Base-by-base conservation (phyloP, 2,329 filamentous ascomycete genomes). In the Colletotrichum shisoi region DNA sequence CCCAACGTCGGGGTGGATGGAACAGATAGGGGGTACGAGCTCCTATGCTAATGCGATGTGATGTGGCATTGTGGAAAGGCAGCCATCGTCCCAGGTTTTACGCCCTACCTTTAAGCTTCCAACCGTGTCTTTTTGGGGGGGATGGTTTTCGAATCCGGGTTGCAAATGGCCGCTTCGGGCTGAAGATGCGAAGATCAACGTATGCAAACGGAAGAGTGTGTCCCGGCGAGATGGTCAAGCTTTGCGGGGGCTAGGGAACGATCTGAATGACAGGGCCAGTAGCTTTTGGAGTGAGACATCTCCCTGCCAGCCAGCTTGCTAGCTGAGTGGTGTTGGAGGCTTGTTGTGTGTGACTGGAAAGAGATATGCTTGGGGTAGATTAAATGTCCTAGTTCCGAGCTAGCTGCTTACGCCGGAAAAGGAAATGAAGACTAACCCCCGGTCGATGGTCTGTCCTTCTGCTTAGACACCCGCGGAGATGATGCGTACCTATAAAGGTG, bases 401-500 rank as follows among this genome's bases (percentile, higher is more conserved):
- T 34, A 34, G 31, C 3, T 34, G 31, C 2, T 0, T 42, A 19
- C 53, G 46, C 62, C 53, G 60, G 60, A 64, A 64, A 27, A 31
- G 60, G 64, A 3, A 59, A 58, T 57, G 7, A 19, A 15, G 15
- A 51, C 58, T n/a, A 24, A 63, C 17, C 49, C 59, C 49, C 59
- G 31, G 7, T 39, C 48, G 46, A 19, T 17, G 24, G 44, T 37
- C 45, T 27, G 37, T 11, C 24, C 34, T 62, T 39, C 12, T 19
- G 56, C 56, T 51, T 27, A 56, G 49, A 42, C 54, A 66, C 42
- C 44, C 61, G 31, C 31, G 62, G 13, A 62, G 17, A 4, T 68
- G 39, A 4, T 44, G 62, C 15, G 57, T 27, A 5, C 69, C 53
- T 11, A 59, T 59, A 65, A 72, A 71, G 4, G 68, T 72, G n/a